These are phyloP conservation scores for Theobroma cacao DNA, from an alignment of 345 rosid species.

Conservation along the genomic window DNA sequence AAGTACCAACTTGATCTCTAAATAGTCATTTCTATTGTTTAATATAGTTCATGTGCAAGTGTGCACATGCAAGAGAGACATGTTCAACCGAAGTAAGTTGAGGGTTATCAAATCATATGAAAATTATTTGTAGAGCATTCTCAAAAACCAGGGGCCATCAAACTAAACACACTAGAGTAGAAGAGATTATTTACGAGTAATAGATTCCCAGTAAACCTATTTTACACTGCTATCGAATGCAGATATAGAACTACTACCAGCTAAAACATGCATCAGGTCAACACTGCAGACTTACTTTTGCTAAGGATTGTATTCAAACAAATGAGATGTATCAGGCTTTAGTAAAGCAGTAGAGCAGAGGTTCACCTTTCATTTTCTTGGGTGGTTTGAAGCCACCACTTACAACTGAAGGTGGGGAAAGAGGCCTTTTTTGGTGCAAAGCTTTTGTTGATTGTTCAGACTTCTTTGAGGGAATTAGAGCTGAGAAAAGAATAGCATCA, in stretches of 20 bases:
- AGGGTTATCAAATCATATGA: background rate
- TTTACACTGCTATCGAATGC: background rate
- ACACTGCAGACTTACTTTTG: background rate
- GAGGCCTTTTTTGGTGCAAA: conserved; percentile 50
- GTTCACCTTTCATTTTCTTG: conserved; percentile 64
- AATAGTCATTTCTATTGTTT: background rate
- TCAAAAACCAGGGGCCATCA: background rate
- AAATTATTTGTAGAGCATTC: background rate
- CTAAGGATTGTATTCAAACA: background rate
- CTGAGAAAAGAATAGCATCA: conserved; percentile 75
- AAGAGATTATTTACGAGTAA: background rate
- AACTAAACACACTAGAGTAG: background rate
- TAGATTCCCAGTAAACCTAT: background rate
- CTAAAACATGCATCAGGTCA: background rate
- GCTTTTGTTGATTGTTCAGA: conserved; percentile 35
- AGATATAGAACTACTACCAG: background rate
- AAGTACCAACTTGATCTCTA: background rate
- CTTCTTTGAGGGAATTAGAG: conserved; percentile 76
- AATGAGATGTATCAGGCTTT: background rate
- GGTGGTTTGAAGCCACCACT: conserved; percentile 47
- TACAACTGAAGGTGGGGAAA: conserved; percentile 41
- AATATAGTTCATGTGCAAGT: background rate
- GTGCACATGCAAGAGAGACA: background rate
- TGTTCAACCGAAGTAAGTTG: background rate
- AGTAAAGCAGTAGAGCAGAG: background rate